These are phyloP conservation scores for Thelephora terrestris DNA, from an alignment of 1,284 basidiomycete species.

Conservation along the genomic window DNA sequence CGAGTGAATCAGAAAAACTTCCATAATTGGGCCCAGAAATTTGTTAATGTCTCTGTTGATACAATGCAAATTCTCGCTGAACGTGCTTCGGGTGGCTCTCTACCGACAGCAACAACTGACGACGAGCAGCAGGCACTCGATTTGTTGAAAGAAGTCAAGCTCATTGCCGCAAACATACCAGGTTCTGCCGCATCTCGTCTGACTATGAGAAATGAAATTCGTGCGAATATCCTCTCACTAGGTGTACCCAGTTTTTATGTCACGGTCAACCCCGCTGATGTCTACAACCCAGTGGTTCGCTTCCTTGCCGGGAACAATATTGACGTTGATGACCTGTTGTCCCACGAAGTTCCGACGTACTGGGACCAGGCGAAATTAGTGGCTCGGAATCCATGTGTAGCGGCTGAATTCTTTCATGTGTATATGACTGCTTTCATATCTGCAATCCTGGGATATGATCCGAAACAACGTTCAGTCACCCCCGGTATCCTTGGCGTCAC, in stretches of 20 bases:
- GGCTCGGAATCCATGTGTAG: too few relatives aligned
- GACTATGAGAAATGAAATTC: constrained; percentile 28
- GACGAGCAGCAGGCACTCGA: constrained; percentile 19
- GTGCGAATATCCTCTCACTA: constrained; percentile 19
- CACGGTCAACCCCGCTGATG: constrained; percentile 32
- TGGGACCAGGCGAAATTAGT: too few relatives aligned
- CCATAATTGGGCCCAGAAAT: neutral
- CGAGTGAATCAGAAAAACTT: constrained; percentile 20
- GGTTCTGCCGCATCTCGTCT: too few relatives aligned
- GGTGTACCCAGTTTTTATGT: constrained; percentile 27
- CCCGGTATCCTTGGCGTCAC: constrained; percentile 8
- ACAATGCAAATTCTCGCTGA: too few relatives aligned
- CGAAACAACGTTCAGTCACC: neutral
- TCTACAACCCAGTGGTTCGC: constrained; percentile 25
- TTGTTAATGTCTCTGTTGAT: neutral
- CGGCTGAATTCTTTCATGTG: too few relatives aligned
- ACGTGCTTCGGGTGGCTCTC: neutral
- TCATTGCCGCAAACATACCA: too few relatives aligned
- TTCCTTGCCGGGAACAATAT: constrained; percentile 23
- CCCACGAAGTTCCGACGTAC: constrained; percentile 1
- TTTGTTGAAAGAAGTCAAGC: constrained; percentile 24
- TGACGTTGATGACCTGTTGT: neutral
- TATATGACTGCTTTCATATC: too few relatives aligned
- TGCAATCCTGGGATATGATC: neutral
- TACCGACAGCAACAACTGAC: constrained; percentile 7